Evolutionary conservation across 1,284 basidiomycete genomes (phyloP), one percentile per base, ranked within the genome.

Genomic region (Ceratobasidium sp.): DNA sequence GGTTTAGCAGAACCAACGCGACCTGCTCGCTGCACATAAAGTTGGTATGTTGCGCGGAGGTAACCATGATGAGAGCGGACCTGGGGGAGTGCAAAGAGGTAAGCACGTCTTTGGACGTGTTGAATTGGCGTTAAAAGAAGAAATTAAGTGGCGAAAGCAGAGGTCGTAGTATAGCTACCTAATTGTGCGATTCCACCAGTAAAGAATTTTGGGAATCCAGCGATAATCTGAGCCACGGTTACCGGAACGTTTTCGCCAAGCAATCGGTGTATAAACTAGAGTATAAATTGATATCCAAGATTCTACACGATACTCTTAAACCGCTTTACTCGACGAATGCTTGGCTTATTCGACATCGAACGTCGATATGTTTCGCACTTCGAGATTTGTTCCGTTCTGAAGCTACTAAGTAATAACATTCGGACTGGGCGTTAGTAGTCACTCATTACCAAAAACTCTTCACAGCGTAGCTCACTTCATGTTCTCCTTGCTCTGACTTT

Each of bases 111-210:
- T 57, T 76, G 73, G 50, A 66, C 64, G 48, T 76, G 62, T n/a
- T 62, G 73, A 57, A 62, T 62, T 76, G 44, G 64, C 7, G 42
- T 44, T 17, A 13, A 20, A n/a, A 38, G 5, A 33, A 12, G 15
- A 2, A 62, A 26, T 7, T 26, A 48, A 61, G n/a, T 42, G 42
- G n/a, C 5, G 9, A 44, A 44, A 3, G 33, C 1, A 82, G 86
- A 69, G 33, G 33, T 33, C 33, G 33, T 33, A 33, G 33, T 33
- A 33, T 33, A 33, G 33, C 33, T 76, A 94, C 94, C 94, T 86
- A 93, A 93, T 84, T 97, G 96, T 26, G 96, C 90, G 5, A 97
- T 94, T 84, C 97, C 96, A 1, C 96, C 96, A 10, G 97, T 94
- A 81, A 97, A 97, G 1, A 97, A 94, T 83, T 97, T 97, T 23